Percentiles rank a stretch among this genome's conserved stretches.
Conservation (phyloP, 805 yeast genomes). For the Groenewaldozyma tartarivorans region DNA sequence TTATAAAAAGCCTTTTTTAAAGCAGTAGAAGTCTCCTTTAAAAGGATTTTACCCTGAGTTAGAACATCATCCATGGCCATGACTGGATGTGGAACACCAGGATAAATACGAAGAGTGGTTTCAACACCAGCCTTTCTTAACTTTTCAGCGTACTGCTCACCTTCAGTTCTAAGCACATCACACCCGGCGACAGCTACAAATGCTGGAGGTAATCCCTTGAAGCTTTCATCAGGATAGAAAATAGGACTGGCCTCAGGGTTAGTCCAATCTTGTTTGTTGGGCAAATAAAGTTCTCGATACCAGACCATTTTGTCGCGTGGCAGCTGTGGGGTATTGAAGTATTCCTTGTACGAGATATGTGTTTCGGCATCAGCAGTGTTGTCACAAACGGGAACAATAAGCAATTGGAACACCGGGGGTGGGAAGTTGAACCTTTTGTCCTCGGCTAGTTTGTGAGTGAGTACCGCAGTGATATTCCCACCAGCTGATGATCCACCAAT, state of each 20-base stretch:
- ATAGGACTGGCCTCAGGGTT: conserved; percentile 35
- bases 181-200: conserved; percentile 35
- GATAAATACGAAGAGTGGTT: conserved; percentile 21
- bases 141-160: conserved; percentile 34
- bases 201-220: conserved; percentile 33
- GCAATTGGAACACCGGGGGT: conserved; percentile 31
- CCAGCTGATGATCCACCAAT: conserved; percentile 42
- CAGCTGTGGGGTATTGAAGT: conserved; percentile 27
- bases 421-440: conserved; percentile 26
- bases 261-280: conserved; percentile 23
- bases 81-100: conserved; percentile 40
- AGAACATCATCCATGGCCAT: conserved; percentile 39
- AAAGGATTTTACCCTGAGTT: conserved; percentile 9
- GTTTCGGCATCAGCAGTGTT: conserved; percentile 27
- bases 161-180: conserved; percentile 38
- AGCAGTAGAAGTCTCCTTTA: conserved; percentile 11
- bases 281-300: conserved; percentile 35
- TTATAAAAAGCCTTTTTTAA: conserved; percentile 6
- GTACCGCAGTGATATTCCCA: conserved; percentile 26
- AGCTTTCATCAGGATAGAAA: conserved; percentile 32
- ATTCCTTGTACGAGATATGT: conserved; percentile 31
- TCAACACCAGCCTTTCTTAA: conserved; percentile 29
- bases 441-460: conserved; percentile 19
- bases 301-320: conserved; percentile 39
- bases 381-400: conserved; percentile 28